Percentiles rank a stretch among this genome's conserved stretches.
These are phyloP conservation scores for Pseudogymnoascus sp. DNA, from an alignment of 2,329 filamentous ascomycete genomes.

Conservation along the genomic window DNA sequence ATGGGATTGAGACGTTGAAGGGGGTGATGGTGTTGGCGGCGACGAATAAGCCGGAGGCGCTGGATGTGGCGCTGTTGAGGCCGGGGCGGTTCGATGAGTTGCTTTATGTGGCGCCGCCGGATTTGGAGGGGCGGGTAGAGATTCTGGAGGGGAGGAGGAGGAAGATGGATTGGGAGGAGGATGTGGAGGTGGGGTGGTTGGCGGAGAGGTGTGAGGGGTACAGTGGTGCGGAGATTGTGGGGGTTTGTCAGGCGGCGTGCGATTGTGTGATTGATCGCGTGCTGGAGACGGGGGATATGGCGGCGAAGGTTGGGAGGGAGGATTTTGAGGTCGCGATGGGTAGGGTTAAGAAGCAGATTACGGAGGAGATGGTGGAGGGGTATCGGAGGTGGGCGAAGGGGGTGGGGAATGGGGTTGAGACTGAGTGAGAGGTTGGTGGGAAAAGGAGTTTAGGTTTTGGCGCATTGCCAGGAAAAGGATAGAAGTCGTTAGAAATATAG, in stretches of 20 bases:
- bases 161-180: conserved; percentile 50
- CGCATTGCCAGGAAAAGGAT: neutral
- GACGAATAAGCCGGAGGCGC: conserved; percentile 79
- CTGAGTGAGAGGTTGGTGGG: neutral
- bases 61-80: conserved; percentile 79
- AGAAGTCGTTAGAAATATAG: neutral
- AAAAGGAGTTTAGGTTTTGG: neutral
- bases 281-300: conserved; percentile 32
- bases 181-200: conserved; percentile 59
- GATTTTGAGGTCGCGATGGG: conserved; percentile 40
- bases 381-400: conserved; percentile 49
- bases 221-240: conserved; percentile 76
- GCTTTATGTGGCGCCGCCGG: conserved; percentile 79
- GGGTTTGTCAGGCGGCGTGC: conserved; percentile 45
- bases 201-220: conserved; percentile 64
- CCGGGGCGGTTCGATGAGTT: conserved; percentile 79
- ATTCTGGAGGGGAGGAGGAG: conserved; percentile 65
- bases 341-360: conserved; percentile 50
- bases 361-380: conserved; percentile 46
- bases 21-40: conserved; percentile 84
- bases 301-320: conserved; percentile 37
- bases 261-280: conserved; percentile 45
- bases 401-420: conserved; percentile 9
- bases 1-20: conserved; percentile 78
- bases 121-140: conserved; percentile 62